Base-by-base conservation (phyloP, 1,139 yeast genomes). In the Debaryomyces udenii region DNA sequence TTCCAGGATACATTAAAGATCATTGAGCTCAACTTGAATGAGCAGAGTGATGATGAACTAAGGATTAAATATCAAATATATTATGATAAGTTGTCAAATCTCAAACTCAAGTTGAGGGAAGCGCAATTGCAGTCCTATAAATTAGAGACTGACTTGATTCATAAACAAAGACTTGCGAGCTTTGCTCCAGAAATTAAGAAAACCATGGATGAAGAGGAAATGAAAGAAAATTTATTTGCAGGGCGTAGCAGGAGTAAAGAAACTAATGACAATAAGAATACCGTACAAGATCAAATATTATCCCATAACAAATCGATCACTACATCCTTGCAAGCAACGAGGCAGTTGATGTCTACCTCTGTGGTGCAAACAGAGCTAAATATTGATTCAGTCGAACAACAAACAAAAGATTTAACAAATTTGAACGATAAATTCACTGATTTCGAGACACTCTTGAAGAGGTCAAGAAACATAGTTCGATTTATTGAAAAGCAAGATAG, bases 401-500 rank as follows among this genome's bases (percentile, higher is more conserved):
- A 86, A 31, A 74, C 86, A 0, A 68, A 71, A 31, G 77, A 78
- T 34, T 64, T 85, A 44, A 50, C 61, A 6, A 63, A 65, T 24
- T 67, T 83, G 46, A 76, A 80, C 41, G 73, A 74, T 31, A 73
- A 71, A 44, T 80, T 80, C 51, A 61, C 73, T 2, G 72, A 76
- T 33, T 80, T 83, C 48, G 78, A 80, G 37, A 73, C 72, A 42
- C 60, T 84, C 39, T 65, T 86, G 39, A 64, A 68, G 39, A 79
- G 76, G 35, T 80, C 87, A 1, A 72, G 68, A 40, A 70, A 73
- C 32, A 72, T 85, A 34, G 86, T 85, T 32, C 70, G 72, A 47
- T 76, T 81, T 43, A 78, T 85, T 41, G 88, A 84, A 52, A 80
- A 80, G 52, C 86, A 87, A 38, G 89, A 86, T 52, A 68, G 73